phyloP scores from a whole-genome alignment of 176 grass and related monocot genomes.

The Cenchrus americanus region DNA sequence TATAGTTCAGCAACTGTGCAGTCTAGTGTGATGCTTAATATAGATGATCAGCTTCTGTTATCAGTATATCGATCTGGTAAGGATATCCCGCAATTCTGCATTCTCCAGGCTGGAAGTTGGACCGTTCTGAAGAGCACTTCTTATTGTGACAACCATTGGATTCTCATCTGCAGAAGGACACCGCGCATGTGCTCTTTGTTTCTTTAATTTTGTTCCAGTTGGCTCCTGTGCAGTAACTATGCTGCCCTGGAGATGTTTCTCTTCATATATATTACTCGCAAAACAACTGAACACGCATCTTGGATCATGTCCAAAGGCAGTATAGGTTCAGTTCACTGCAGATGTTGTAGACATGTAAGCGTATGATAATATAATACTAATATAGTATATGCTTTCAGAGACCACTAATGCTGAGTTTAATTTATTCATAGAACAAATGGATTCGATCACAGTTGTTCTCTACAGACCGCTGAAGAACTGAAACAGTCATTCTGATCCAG shows the following conservation, averaged over 20 bases:
- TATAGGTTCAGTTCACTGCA: conserved; percentile 50
- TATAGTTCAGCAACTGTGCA: conserved; percentile 17
- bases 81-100: conserved; percentile 35
- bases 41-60: background rate
- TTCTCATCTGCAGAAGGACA: conserved; percentile 39
- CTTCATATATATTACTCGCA: conserved; percentile 9
- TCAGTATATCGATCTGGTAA: conserved; percentile 31
- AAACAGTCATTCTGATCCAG: conserved; percentile 8
- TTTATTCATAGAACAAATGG: conserved; percentile 23
- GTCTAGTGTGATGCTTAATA: background rate
- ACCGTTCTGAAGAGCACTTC: conserved; percentile 44
- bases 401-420: background rate
- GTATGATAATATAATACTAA: background rate
- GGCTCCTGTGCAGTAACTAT: conserved; percentile 32
- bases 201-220: conserved; percentile 42
- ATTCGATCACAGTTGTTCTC: conserved; percentile 17
- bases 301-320: conserved; percentile 38
- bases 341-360: conserved; percentile 11
- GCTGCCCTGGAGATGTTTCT: conserved; percentile 32
- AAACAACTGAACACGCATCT: conserved; percentile 17
- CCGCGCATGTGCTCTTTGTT: conserved; percentile 32
- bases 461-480: background rate
- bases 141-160: conserved; percentile 53
- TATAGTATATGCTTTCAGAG: conserved; percentile 14
- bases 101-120: conserved; percentile 54